These are phyloP conservation scores for Fusarium sp. DNA, from an alignment of 2,329 filamentous ascomycete species.

Conservation along the genomic window DNA sequence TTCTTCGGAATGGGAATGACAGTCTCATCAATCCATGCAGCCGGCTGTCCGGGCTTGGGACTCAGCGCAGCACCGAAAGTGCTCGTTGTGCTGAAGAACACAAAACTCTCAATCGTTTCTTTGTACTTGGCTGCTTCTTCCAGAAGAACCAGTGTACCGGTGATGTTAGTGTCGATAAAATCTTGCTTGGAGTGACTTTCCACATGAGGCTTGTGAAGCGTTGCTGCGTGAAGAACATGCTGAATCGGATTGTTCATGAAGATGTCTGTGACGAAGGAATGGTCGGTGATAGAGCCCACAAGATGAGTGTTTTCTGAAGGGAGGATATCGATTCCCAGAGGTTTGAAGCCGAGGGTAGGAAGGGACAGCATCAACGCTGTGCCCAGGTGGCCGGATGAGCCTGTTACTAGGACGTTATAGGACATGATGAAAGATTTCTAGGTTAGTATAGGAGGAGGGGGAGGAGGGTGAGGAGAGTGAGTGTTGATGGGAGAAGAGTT, in stretches of 20 bases:
- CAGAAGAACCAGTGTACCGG: conserved; percentile 56
- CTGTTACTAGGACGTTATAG: conserved; percentile 57
- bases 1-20: conserved; percentile 58
- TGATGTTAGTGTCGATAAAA: conserved; percentile 59
- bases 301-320: conserved; percentile 51
- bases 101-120: conserved; percentile 51
- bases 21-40: conserved; percentile 58
- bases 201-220: conserved; percentile 61
- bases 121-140: conserved; percentile 50
- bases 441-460: not conserved
- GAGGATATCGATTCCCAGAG: conserved; percentile 58
- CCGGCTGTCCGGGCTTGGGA: conserved; percentile 50
- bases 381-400: conserved; percentile 60
- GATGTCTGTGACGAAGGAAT: conserved; percentile 48
- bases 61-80: conserved; percentile 56
- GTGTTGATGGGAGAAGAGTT: not conserved
- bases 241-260: conserved; percentile 49
- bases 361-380: conserved; percentile 58
- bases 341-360: conserved; percentile 52
- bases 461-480: not conserved
- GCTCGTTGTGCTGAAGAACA: conserved; percentile 61
- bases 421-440: conserved; percentile 3
- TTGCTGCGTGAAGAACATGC: conserved; percentile 58
- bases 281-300: conserved; percentile 54
- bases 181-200: conserved; percentile 56